These are phyloP conservation scores for Delitschia confertaspora DNA, from an alignment of 495 filamentous ascomycete genomes.

Conservation along the genomic window DNA sequence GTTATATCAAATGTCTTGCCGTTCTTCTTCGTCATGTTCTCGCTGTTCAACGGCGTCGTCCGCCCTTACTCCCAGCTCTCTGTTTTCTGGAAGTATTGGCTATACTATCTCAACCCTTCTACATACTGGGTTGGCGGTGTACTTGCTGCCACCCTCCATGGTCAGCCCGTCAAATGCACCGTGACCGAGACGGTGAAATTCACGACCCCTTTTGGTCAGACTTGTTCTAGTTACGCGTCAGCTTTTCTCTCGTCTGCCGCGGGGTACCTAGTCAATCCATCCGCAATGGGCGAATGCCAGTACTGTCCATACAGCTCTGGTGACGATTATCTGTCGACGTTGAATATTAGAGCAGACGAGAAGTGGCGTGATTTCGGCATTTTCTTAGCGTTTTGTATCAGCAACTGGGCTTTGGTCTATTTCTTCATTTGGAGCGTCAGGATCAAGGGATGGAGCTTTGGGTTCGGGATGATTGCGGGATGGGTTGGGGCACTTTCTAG, in stretches of 20 bases:
- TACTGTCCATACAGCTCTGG: conserved; percentile 59
- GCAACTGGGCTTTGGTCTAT: conserved; percentile 71
- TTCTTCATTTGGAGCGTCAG: conserved; percentile 78
- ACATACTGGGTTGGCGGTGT: conserved; percentile 66
- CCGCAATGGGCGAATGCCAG: conserved; percentile 51
- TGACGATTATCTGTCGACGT: conserved; percentile 54
- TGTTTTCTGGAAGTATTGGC: conserved; percentile 39
- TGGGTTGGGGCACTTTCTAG: no score
- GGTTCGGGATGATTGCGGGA: conserved; percentile 51
- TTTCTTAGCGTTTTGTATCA: conserved; percentile 65
- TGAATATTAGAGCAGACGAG: conserved; percentile 56
- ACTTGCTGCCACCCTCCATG: conserved; percentile 51
- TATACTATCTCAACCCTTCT: conserved; percentile 36
- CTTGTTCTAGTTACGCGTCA: conserved; percentile 50
- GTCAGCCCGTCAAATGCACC: conserved; percentile 49
- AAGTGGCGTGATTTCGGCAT: conserved; percentile 75
- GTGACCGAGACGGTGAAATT: conserved; percentile 56
- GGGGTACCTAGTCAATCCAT: conserved; percentile 47
- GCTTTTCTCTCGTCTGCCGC: conserved; percentile 24
- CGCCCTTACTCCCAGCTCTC: conserved; percentile 33
- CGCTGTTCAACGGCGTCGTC: conserved; percentile 65
- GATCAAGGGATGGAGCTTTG: conserved; percentile 65
- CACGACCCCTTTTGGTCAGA: conserved; percentile 52
- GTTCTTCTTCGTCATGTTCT: conserved; percentile 74
- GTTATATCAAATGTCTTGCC: conserved; percentile 70